Evolutionary conservation across 2,329 filamentous ascomycete genomes (phyloP).

Genomic region (Atkinsonella texensis): DNA sequence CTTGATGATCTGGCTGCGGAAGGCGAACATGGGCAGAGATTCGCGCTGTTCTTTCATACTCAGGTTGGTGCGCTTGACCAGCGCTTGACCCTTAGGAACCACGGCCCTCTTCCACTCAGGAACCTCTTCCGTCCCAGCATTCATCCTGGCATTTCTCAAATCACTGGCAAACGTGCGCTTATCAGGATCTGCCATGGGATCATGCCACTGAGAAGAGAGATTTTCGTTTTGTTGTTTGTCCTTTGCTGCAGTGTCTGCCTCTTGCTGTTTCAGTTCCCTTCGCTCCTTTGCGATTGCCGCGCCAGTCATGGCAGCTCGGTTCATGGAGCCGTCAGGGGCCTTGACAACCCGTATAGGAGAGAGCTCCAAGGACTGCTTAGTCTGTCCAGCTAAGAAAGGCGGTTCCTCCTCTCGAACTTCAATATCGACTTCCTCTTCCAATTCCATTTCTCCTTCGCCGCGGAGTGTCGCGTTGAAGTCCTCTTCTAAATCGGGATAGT

Average conservation of each 20-base stretch:
- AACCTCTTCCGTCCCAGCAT: conserved; percentile 52
- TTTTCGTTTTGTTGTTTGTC: conserved; percentile 66
- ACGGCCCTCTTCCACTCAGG: conserved; percentile 90
- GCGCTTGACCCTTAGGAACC: conserved; percentile 64
- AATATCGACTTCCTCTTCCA: conserved; percentile 95
- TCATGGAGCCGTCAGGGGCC: conserved; percentile 95
- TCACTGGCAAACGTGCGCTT: conserved; percentile 84
- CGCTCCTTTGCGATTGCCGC: conserved; percentile 81
- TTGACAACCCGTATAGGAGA: conserved; percentile 96
- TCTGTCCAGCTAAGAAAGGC: conserved; percentile 89
- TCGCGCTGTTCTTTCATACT: conserved; percentile 94
- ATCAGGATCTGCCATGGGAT: conserved; percentile 83
- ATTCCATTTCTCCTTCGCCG: conserved; percentile 76
- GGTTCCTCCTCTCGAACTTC: conserved; percentile 94
- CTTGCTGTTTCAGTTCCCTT: conserved; percentile 77
- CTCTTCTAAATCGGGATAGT: conserved; percentile 90
- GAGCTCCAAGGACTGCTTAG: conserved; percentile 87
- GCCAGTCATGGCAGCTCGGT: conserved; percentile 89
- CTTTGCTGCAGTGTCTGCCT: conserved; percentile 63
- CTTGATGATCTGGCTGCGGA: conserved; percentile 76
- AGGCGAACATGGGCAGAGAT: conserved; percentile 76
- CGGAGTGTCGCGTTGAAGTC: conserved; percentile 82
- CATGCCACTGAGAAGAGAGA: conserved; percentile 84
- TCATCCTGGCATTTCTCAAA: conserved; percentile 54
- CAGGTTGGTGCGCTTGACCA: conserved; percentile 79